Conservation (phyloP, 2,329 filamentous ascomycete species). For the Colletotrichum tanaceti region DNA sequence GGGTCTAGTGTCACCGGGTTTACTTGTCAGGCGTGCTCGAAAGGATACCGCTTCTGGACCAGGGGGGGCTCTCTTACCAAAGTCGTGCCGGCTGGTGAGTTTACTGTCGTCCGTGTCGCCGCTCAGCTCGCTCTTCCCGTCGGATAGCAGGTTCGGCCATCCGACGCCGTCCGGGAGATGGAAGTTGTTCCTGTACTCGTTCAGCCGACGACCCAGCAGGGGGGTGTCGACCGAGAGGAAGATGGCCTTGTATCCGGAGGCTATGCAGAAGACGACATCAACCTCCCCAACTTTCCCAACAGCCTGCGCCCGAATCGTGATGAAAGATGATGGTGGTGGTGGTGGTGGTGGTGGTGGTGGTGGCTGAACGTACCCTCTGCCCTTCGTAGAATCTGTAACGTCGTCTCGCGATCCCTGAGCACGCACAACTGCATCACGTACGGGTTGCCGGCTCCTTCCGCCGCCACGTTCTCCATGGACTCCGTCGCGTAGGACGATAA, state of each 20-base stretch:
- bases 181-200: conserved; percentile 66
- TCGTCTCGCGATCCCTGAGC: conserved; percentile 59
- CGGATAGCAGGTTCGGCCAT: conserved; percentile 18
- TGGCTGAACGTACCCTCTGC: conserved; percentile 52
- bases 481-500: conserved; percentile 60
- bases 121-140: conserved; percentile 42
- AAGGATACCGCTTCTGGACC: fast-evolving
- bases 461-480: conserved; percentile 58
- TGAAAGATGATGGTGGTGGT: too few relatives aligned
- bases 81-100: conserved; percentile 6
- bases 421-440: conserved; percentile 64
- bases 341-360: too few relatives aligned
- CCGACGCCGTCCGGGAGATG: conserved; percentile 29
- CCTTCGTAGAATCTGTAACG: conserved; percentile 54
- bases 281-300: too few relatives aligned
- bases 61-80: conserved; percentile 3
- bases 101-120: not conserved
- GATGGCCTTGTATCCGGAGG: conserved; percentile 58
- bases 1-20: not conserved
- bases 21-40: not conserved
- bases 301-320: too few relatives aligned
- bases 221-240: conserved; percentile 67
- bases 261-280: not conserved
- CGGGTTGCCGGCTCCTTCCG: conserved; percentile 51
- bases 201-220: conserved; percentile 62